Percentiles rank a stretch among this genome's conserved stretches.
Conservation (phyloP, 2,329 filamentous ascomycete species). For the Didymella exigua region DNA sequence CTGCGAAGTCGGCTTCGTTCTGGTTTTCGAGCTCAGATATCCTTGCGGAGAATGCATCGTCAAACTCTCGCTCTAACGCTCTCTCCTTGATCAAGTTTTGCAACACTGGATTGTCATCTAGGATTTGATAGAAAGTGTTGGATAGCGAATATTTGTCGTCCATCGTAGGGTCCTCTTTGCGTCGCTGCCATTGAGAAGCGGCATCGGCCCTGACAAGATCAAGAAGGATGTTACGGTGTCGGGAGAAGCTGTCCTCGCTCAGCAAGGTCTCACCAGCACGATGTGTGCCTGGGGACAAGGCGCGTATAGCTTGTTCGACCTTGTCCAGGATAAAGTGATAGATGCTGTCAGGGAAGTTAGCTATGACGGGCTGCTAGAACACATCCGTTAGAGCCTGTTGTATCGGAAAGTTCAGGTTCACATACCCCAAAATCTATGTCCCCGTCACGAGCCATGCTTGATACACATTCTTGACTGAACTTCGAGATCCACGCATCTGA, state of each 20-base stretch:
- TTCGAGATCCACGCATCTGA: constrained; percentile 32
- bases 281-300: constrained; percentile 10
- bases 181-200: constrained; percentile 29
- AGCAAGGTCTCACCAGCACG: constrained; percentile 27
- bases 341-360: constrained; percentile 20
- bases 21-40: constrained; percentile 35
- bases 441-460: constrained; percentile 22
- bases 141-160: constrained; percentile 34
- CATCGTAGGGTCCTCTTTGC: constrained; percentile 24
- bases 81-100: constrained; percentile 27
- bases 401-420: background rate
- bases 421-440: constrained; percentile 32
- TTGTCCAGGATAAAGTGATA: constrained; percentile 11
- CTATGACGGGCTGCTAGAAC: constrained; percentile 7
- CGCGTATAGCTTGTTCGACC: constrained; percentile 21
- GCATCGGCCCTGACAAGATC: constrained; percentile 29
- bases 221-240: constrained; percentile 23
- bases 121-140: constrained; percentile 20
- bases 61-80: constrained; percentile 24
- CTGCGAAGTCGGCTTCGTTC: constrained; percentile 38
- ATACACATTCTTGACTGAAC: constrained; percentile 20
- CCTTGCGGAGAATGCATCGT: constrained; percentile 32
- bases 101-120: constrained; percentile 15
- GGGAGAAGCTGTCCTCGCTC: constrained; percentile 16
- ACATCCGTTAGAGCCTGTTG: constrained; percentile 3